Evolutionary conservation across 768 basidiomycete species (phyloP).

Genomic region (Polyporus arcularius): DNA sequence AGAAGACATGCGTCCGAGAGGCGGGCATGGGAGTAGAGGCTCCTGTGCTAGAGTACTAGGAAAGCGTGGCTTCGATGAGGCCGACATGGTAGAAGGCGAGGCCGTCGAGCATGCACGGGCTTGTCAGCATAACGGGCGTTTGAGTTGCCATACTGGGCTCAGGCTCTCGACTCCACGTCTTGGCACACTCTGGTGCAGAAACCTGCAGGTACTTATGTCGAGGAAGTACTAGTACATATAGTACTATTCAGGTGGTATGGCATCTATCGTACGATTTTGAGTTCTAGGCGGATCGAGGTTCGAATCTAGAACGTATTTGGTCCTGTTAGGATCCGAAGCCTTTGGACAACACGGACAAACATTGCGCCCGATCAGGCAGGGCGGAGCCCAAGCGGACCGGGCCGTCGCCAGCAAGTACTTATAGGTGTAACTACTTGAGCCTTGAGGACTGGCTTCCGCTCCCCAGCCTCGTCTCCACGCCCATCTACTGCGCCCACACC

Average conservation of each 20-base stretch:
- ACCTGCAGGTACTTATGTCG: too few species aligned
- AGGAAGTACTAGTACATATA: too few species aligned
- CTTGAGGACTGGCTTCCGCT: not conserved
- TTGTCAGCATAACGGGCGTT: too few species aligned
- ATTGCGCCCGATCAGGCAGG: not conserved
- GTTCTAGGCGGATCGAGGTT: not conserved
- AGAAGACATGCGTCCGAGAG: not conserved
- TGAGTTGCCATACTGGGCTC: too few species aligned
- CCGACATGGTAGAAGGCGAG: too few species aligned
- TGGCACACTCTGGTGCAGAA: too few species aligned
- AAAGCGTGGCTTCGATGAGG: too few species aligned
- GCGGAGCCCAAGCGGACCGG: not conserved
- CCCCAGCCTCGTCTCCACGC: not conserved
- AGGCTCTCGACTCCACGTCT: too few species aligned
- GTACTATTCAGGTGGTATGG: not conserved
- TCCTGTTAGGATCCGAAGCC: constrained; percentile 21
- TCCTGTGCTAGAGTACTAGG: not conserved
- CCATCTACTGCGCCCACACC: not conserved
- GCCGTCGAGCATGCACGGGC: too few species aligned
- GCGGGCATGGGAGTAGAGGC: not conserved
- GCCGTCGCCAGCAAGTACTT: not conserved
- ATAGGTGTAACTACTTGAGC: not conserved
- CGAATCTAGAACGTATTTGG: constrained; percentile 12
- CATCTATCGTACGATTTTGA: not conserved
- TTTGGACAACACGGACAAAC: constrained; percentile 19